A percentile compares a stretch with the other conserved stretches of the same genome.
Evolutionary conservation across 2,329 filamentous ascomycete species (phyloP).

Genomic region (Alternaria dauci): DNA sequence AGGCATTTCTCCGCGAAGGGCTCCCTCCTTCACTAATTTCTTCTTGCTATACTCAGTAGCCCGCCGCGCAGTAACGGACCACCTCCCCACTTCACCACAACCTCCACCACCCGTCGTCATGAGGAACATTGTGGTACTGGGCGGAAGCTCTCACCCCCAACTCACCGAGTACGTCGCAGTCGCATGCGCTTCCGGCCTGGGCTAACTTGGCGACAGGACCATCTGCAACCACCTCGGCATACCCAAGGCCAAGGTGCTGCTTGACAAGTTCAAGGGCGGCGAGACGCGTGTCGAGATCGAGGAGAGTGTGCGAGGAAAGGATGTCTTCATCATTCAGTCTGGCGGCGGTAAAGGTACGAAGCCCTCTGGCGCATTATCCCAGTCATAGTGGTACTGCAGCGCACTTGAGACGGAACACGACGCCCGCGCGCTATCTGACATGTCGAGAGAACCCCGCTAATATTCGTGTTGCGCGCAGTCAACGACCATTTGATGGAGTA

Average conservation of each 20-base stretch:
- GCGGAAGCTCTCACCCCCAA: slow-evolving; percentile 89
- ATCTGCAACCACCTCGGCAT: slow-evolving; percentile 91
- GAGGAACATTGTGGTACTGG: slow-evolving; percentile 91
- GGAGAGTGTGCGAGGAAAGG: slow-evolving; percentile 95
- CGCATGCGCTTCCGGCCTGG: neutral
- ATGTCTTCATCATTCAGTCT: slow-evolving; percentile 96
- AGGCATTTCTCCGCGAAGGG: slow-evolving; percentile 10
- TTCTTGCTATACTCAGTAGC: slow-evolving; percentile 7
- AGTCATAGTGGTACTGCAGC: slow-evolving; percentile 10
- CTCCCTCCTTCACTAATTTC: slow-evolving; percentile 14
- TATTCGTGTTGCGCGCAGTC: slow-evolving; percentile 57
- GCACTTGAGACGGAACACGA: neutral
- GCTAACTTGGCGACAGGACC: slow-evolving; percentile 51
- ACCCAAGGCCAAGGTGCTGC: slow-evolving; percentile 81
- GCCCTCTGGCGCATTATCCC: neutral
- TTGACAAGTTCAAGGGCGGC: slow-evolving; percentile 92
- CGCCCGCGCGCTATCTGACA: neutral
- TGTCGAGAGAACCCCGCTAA: slow-evolving; percentile 26
- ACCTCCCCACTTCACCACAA: neutral
- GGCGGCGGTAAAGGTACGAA: slow-evolving; percentile 73
- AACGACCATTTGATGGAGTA: slow-evolving; percentile 94
- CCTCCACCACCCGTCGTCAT: slow-evolving; percentile 69
- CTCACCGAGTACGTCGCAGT: slow-evolving; percentile 68
- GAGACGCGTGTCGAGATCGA: slow-evolving; percentile 95
- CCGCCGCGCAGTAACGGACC: slow-evolving; percentile 16